Base-by-base conservation (phyloP, 1,284 basidiomycete species). In the Cystobasidium sp. region DNA sequence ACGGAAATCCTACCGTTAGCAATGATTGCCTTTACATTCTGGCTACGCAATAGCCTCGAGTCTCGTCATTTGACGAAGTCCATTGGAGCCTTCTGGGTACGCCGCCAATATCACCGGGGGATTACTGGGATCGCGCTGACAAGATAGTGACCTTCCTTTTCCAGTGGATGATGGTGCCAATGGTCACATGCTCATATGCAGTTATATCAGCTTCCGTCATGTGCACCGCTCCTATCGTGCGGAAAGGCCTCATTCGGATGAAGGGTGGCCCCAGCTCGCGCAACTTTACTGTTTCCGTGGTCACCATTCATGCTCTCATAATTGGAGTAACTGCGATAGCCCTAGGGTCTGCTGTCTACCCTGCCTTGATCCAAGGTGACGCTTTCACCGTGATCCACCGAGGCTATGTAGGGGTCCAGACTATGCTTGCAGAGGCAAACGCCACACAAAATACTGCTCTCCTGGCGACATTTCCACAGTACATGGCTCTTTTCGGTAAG, bases 201-300 rank as follows among this genome's bases (percentile, higher is more conserved):
- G 7, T 62, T 39, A 62, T 62, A 16, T 43, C 59, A n/a, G 41
- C 59, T n/a, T 62, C 59, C 12, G 59, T 47, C 16, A 46, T 62
- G 59, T 62, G 59, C 59, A 62, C 16, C 41, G 59, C 59, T 9
- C 59, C 59, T 22, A 9, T 46, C 12, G 41, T 62, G 14, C 20
- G 59, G 44, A 44, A 41, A 44, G 37, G 59, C 18, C 59, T 62
- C 16, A 62, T 62, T 37, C 59, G 41, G 1, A 10, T 62, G 59
- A 46, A 62, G 41, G 41, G 9, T 1, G 59, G 59, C n/a, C 46
- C 41, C 20, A 22, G 46, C 44, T 44, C 41, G 7, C 16, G 9
- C 14, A 46, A 39, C 24, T 24, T 62, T 14, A 6, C 59, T 47
- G 8, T 62, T 39, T 9, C 44, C 7, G 43, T 62, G 39, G 10